Percentiles rank a stretch among this genome's conserved stretches.
Conservation (phyloP, 2,329 filamentous ascomycete species). For the Teratosphaeria gauchensis region DNA sequence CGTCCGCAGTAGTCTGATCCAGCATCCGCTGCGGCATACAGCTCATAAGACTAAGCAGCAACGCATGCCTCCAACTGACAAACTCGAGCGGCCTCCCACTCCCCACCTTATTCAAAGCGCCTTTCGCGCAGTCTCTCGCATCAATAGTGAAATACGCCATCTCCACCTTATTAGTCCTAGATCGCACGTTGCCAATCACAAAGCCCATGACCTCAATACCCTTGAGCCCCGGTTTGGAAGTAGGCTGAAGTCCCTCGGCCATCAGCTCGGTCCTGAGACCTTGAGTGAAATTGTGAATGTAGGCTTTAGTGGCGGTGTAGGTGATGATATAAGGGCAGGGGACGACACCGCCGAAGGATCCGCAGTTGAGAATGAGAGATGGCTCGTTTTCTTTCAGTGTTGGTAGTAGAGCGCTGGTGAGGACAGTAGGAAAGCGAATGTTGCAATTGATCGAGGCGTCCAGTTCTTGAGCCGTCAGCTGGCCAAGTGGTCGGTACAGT, state of each 20-base stretch:
- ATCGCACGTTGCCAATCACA: slow-evolving; percentile 10
- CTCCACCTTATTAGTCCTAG: slow-evolving; percentile 2
- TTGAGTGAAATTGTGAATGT: slow-evolving; percentile 32
- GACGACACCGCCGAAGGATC: slow-evolving; percentile 34
- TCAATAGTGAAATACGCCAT: slow-evolving; percentile 8
- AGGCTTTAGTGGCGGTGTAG: slow-evolving; percentile 41
- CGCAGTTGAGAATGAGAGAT: slow-evolving; percentile 43
- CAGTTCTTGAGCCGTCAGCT: slow-evolving; percentile 29
- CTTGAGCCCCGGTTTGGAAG: slow-evolving; percentile 10
- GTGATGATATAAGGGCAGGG: slow-evolving; percentile 39
- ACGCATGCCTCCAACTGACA: slow-evolving; percentile 7
- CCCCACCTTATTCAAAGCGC: slow-evolving; percentile 7
- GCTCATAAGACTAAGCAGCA: neutral
- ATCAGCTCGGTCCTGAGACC: slow-evolving; percentile 36
- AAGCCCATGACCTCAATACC: slow-evolving; percentile 25
- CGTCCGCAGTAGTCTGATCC: neutral
- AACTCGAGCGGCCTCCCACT: slow-evolving; percentile 7
- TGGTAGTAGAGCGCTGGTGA: slow-evolving; percentile 40
- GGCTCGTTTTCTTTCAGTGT: slow-evolving; percentile 33
- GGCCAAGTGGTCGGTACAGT: slow-evolving; percentile 29
- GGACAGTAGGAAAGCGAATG: slow-evolving; percentile 39
- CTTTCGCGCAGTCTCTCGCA: slow-evolving; percentile 6
- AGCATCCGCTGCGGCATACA: neutral
- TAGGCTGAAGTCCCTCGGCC: slow-evolving; percentile 22
- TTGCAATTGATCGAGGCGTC: slow-evolving; percentile 40